Base-by-base conservation (phyloP, 371 early-diverging fungal species). In the Actinomucor elegans region DNA sequence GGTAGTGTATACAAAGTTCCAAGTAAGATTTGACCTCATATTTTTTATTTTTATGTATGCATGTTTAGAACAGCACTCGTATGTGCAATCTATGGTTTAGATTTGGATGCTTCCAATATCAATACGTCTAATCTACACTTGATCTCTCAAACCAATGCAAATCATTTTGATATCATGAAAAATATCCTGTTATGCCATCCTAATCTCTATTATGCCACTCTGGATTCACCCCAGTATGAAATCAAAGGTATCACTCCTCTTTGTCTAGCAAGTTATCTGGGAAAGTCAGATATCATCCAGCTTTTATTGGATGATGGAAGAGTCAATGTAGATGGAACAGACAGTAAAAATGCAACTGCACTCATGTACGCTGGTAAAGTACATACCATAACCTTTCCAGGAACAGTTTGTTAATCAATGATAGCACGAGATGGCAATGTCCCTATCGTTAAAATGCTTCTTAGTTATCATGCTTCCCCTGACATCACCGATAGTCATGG, bases 341-440 rank as follows among this genome's bases (percentile, higher is more conserved):
- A 88, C 45, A 73, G 79, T 48, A 89, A 88, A 61, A 85, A 85
- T 18, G 86, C 90, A 9, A 86, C 90, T 3, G 83, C 88, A 3
- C 55, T 89, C n/a, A 89, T 89, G 90, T 89, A 87, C 74, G 90
- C 90, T 40, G 86, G 87, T 86, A 81, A 7, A 18, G 31, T 31
- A 14, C 14, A 27, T 21, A 17, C 37, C 5, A 21, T 21, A 1
- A 28, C 24, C 21, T 5, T 5, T 2, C n/a, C n/a, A n/a, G n/a
- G n/a, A n/a, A n/a, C n/a, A n/a, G n/a, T n/a, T n/a, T n/a, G n/a
- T n/a, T n/a, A n/a, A n/a, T n/a, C n/a, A n/a, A n/a, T 3, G n/a
- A 31, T 43, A 85, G 87, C 88, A 11, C 73, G 90, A 29, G 90
- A 89, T 59, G 83, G 87, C 12, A 88, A 87, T 58, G 58, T 75